Percentiles rank a stretch among this genome's conserved stretches.
phyloP scores from a whole-genome alignment of 1,139 yeast species.

The Geotrichum fermentans region DNA sequence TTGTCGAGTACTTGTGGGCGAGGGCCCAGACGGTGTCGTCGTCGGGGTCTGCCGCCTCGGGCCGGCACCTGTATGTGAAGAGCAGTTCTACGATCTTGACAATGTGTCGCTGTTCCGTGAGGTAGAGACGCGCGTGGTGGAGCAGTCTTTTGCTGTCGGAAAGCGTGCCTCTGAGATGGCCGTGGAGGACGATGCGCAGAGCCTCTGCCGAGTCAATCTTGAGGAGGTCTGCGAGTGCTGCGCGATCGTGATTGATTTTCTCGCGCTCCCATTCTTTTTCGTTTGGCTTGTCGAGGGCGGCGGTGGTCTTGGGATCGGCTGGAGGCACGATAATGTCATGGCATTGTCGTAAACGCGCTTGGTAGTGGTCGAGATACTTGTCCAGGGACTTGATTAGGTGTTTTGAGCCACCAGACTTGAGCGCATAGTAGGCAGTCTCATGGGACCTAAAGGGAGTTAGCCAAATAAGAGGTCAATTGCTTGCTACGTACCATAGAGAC shows the following conservation, averaged over 20 bases:
- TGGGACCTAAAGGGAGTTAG: conserved; percentile 24
- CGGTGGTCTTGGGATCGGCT: neutral
- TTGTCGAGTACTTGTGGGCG: conserved; percentile 25
- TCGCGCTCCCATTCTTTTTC: conserved; percentile 25
- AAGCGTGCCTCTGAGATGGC: conserved; percentile 24
- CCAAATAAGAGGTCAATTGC: neutral
- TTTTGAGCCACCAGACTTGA: conserved; percentile 22
- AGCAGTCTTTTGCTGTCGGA: conserved; percentile 22
- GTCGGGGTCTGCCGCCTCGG: neutral
- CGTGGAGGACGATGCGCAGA: conserved; percentile 26
- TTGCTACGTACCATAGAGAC: conserved; percentile 21
- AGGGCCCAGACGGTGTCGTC: conserved; percentile 2
- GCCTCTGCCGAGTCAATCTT: conserved; percentile 27
- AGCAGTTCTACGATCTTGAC: conserved; percentile 25
- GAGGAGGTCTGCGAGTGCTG: conserved; percentile 24
- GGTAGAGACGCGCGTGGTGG: conserved; percentile 27
- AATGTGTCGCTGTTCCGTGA: conserved; percentile 27
- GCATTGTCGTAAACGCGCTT: conserved; percentile 25
- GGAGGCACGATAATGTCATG: conserved; percentile 22
- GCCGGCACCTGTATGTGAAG: conserved; percentile 19
- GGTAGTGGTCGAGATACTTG: conserved; percentile 23
- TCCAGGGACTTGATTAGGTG: conserved; percentile 25
- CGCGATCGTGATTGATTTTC: conserved; percentile 24
- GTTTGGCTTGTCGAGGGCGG: conserved; percentile 7
- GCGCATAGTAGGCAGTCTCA: conserved; percentile 30